Conservation (phyloP, 768 basidiomycete genomes). For the Peribolospora baueri region DNA sequence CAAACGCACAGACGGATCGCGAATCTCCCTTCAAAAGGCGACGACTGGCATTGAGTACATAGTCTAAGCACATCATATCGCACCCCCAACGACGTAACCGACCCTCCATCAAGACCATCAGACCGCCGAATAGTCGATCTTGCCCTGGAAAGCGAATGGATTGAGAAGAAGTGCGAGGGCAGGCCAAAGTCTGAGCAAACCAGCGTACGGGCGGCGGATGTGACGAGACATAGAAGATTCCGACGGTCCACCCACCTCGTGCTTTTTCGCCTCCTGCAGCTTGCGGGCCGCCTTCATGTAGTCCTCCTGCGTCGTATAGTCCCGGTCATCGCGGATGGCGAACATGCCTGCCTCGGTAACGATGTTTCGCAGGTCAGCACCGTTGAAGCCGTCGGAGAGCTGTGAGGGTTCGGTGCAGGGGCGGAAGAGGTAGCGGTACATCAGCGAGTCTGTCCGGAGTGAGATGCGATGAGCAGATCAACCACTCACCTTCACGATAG, state of each 20-base stretch:
- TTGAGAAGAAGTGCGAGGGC: too few species aligned
- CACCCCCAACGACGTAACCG: too few species aligned
- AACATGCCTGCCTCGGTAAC: conserved; percentile 68
- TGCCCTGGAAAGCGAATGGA: too few species aligned
- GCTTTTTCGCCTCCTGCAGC: conserved; percentile 51
- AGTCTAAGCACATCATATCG: too few species aligned
- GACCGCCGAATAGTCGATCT: too few species aligned
- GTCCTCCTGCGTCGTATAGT: conserved; percentile 80
- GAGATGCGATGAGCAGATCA: background rate
- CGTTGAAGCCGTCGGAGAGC: conserved; percentile 82
- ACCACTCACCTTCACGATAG: conserved; percentile 61
- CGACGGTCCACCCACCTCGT: background rate
- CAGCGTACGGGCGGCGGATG: too few species aligned
- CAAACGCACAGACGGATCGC: too few species aligned
- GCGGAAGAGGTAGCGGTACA: conserved; percentile 5
- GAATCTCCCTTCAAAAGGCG: too few species aligned
- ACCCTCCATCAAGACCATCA: too few species aligned
- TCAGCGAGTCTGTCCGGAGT: background rate
- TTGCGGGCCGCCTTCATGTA: conserved; percentile 88
- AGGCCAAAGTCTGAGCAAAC: too few species aligned
- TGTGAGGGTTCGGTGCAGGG: conserved; percentile 12
- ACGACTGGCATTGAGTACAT: too few species aligned
- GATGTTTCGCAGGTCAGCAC: conserved; percentile 85
- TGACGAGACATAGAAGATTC: too few species aligned
- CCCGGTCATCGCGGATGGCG: conserved; percentile 83